phyloP scores from a whole-genome alignment of 805 yeast species.

The Spathaspora girioi region DNA sequence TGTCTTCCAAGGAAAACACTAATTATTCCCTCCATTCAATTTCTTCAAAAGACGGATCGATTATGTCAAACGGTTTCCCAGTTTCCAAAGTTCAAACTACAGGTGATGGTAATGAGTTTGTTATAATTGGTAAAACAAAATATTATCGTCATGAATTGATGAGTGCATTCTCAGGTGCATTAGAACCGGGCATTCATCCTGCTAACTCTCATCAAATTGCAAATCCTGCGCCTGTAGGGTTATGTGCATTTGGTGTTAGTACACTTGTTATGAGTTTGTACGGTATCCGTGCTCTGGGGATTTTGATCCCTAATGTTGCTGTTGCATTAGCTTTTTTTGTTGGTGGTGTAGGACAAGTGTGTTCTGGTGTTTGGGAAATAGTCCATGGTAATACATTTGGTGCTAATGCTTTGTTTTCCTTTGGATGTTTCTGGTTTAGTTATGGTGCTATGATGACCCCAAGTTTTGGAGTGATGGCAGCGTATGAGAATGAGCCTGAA shows the following conservation, averaged over 20 bases:
- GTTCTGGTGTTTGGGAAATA: constrained; percentile 69
- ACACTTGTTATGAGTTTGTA: constrained; percentile 55
- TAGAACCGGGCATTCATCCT: constrained; percentile 27
- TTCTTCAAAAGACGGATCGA: constrained; percentile 13
- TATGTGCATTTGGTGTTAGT: constrained; percentile 57
- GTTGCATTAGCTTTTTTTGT: constrained; percentile 56
- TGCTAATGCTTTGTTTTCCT: constrained; percentile 57
- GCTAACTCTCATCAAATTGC: constrained; percentile 54
- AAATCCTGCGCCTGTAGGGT: constrained; percentile 63
- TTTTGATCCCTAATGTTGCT: constrained; percentile 47
- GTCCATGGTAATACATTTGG: constrained; percentile 63
- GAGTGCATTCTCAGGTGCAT: constrained; percentile 32
- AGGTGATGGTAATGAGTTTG: constrained; percentile 31
- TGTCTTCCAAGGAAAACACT: too few species aligned
- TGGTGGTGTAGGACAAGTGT: constrained; percentile 56
- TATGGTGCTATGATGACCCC: constrained; percentile 56
- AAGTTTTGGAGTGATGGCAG: constrained; percentile 55
- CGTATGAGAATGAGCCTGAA: constrained; percentile 38
- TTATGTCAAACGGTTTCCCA: constrained; percentile 9
- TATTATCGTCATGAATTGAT: constrained; percentile 29
- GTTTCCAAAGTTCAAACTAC: constrained; percentile 21
- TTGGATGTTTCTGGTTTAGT: constrained; percentile 68
- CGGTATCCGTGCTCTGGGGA: constrained; percentile 52
- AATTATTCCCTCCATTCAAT: constrained; percentile 7
- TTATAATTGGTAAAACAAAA: constrained; percentile 24